Conservation (phyloP, 2,329 filamentous ascomycete genomes). For the Aspergillus quadricinctus region DNA sequence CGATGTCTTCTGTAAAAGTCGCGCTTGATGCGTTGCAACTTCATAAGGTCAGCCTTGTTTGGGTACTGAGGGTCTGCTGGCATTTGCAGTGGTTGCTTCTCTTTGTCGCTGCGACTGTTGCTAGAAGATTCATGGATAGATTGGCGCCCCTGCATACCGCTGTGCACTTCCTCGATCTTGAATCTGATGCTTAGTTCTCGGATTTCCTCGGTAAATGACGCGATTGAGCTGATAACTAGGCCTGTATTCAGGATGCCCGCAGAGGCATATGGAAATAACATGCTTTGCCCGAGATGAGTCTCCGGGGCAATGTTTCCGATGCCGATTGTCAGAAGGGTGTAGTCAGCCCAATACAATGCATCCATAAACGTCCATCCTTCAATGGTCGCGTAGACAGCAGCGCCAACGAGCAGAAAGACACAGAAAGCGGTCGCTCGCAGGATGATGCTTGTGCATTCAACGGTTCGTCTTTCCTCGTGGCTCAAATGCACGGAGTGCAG, state of each 20-base stretch:
- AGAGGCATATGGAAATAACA: slow-evolving; percentile 53
- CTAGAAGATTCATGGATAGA: rapidly evolving
- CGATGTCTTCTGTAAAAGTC: not conserved
- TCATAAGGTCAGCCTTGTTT: not conserved
- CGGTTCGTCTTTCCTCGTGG: not conserved
- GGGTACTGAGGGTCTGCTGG: not conserved
- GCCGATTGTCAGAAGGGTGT: slow-evolving; percentile 54
- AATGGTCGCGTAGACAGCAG: slow-evolving; percentile 1
- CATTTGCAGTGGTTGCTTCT: not conserved
- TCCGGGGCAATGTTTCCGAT: slow-evolving; percentile 49
- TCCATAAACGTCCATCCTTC: slow-evolving; percentile 32
- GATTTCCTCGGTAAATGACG: slow-evolving; percentile 14
- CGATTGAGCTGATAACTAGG: slow-evolving; percentile 52
- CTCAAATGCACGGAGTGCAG: not conserved
- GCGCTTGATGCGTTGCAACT: not conserved
- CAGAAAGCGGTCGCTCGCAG: not conserved
- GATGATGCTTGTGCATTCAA: slow-evolving; percentile 2
- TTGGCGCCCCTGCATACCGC: not conserved
- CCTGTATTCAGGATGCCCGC: slow-evolving; percentile 53
- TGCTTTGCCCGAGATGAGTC: slow-evolving; percentile 47
- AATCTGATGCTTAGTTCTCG: not conserved
- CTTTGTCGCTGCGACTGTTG: not conserved
- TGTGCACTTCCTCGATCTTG: not conserved
- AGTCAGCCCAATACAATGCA: slow-evolving; percentile 54
- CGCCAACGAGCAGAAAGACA: not conserved